Evolutionary conservation across 129 eudicot species (phyloP), one percentile per base, ranked within the genome.

Genomic region (Erigeron canadensis): DNA sequence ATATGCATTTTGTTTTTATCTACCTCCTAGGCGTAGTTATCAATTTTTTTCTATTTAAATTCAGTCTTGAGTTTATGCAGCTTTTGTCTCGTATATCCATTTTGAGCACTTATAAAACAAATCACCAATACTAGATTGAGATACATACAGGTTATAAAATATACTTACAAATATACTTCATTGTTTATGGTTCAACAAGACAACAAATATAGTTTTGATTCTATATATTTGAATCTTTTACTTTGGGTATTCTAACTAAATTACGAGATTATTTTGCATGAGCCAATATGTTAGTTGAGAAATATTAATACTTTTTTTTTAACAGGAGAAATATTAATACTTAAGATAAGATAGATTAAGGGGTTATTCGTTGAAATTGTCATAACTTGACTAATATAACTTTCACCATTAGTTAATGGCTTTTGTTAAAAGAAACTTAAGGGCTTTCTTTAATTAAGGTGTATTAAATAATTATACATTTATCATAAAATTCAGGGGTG

Each of bases 1-100:
- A 77, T 69, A 50, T 77, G 65, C 76, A 59, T 62, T 41, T 77
- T 51, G 65, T 70, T 71, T 48, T 57, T 51, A 65, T 66, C 34
- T 39, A 75, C 44, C 38, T 75, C 7, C 50, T 8, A 46, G 62
- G 62, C 11, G 28, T 17, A 46, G 39, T 68, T 50, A 21, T 58
- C 23, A 58, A 3, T 6, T 7, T 4, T 13, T 16, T 68, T 68
- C 62, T 51, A 16, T 11, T 34, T 50, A 16, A 15, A 46, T 45
- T 68, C 60, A 46, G 61, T 68, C 60, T 50, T 37, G 62, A 11
- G 21, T 70, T 51, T 70, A 13, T 38, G 5, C 40, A 40, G 9
- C 4, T 65, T 16, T 38, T 53, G 6, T 9, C 53, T 53, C n/a
- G 10, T 21, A 40, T 69, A 38, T 51, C 48, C 12, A 11, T 48